phyloP scores from a whole-genome alignment of 1,284 basidiomycete genomes.

The Rhodotorula sp. region DNA sequence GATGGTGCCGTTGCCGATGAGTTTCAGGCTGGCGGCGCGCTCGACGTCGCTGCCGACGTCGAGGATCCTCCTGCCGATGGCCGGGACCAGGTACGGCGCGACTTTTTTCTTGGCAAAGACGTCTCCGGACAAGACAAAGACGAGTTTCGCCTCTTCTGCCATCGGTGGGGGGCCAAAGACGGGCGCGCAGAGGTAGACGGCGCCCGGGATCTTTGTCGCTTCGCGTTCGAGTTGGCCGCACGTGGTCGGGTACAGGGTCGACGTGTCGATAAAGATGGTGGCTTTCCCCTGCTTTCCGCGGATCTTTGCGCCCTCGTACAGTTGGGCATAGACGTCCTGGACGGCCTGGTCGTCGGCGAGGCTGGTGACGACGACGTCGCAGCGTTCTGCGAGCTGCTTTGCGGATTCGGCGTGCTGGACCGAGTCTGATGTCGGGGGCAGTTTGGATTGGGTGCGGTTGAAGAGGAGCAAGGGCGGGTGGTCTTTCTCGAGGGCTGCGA shows the following conservation, averaged over 20 bases:
- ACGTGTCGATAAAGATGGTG: conserved; percentile 43
- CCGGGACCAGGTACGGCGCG: conserved; percentile 70
- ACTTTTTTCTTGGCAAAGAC: conserved; percentile 78
- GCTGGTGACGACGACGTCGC: conserved; percentile 77
- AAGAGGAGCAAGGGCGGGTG: conserved; percentile 54
- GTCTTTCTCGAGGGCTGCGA: conserved; percentile 55
- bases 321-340: conserved; percentile 60
- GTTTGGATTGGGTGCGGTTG: conserved; percentile 64
- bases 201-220: conserved; percentile 59
- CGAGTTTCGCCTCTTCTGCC: conserved; percentile 60
- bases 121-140: conserved; percentile 78
- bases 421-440: conserved; percentile 58
- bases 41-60: conserved; percentile 63
- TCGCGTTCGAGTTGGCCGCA: conserved; percentile 66
- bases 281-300: conserved; percentile 21
- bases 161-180: conserved; percentile 65
- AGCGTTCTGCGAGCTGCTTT: conserved; percentile 61
- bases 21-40: conserved; percentile 57
- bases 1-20: conserved; percentile 4
- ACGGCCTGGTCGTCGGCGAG: conserved; percentile 72
- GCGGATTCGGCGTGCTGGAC: conserved; percentile 59
- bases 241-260: conserved; percentile 43
- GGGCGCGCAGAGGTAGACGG: conserved; percentile 71
- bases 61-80: conserved; percentile 68
- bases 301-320: conserved; percentile 39